A percentile compares a stretch with the other conserved stretches of the same genome.
Conservation (phyloP, 1,284 basidiomycete species). For the Amylostereum areolatum region DNA sequence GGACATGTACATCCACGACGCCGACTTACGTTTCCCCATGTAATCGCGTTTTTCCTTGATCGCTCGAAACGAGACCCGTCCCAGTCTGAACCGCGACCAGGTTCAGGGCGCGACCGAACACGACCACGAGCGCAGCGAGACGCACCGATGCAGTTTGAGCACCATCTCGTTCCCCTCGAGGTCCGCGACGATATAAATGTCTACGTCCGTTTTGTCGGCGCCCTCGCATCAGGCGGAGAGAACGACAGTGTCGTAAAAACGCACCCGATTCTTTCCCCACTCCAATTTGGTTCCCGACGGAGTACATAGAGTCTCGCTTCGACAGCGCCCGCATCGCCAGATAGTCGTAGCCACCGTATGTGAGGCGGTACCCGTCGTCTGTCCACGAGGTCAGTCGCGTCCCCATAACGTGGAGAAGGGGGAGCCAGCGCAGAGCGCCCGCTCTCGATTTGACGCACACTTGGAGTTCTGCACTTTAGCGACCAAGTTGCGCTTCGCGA, state of each 20-base stretch:
- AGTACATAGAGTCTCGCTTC: slow-evolving; percentile 80
- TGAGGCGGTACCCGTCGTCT: slow-evolving; percentile 97
- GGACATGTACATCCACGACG: slow-evolving; percentile 99
- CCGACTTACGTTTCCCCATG: slow-evolving; percentile 90
- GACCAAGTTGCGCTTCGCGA: slow-evolving; percentile 90
- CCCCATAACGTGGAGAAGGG: background rate
- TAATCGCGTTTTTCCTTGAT: slow-evolving; percentile 99
- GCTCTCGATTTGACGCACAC: slow-evolving; percentile 46
- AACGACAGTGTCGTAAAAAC: slow-evolving; percentile 15
- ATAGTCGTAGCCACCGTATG: slow-evolving; percentile 97
- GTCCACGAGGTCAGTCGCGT: slow-evolving; percentile 7
- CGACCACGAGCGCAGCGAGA: background rate
- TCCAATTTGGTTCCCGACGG: slow-evolving; percentile 96
- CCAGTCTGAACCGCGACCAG: slow-evolving; percentile 55
- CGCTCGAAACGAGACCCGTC: slow-evolving; percentile 92
- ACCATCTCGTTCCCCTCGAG: slow-evolving; percentile 81
- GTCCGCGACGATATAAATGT: slow-evolving; percentile 93
- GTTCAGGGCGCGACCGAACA: slow-evolving; percentile 1
- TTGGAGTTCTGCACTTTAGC: slow-evolving; percentile 88
- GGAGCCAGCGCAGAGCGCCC: background rate
- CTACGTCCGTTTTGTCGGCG: slow-evolving; percentile 27
- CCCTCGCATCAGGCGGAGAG: background rate
- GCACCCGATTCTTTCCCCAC: slow-evolving; percentile 95
- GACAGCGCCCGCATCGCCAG: slow-evolving; percentile 91
- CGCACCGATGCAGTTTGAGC: slow-evolving; percentile 86